Conservation (phyloP, 2,329 filamentous ascomycete genomes). For the Neofusicoccum sp. region DNA sequence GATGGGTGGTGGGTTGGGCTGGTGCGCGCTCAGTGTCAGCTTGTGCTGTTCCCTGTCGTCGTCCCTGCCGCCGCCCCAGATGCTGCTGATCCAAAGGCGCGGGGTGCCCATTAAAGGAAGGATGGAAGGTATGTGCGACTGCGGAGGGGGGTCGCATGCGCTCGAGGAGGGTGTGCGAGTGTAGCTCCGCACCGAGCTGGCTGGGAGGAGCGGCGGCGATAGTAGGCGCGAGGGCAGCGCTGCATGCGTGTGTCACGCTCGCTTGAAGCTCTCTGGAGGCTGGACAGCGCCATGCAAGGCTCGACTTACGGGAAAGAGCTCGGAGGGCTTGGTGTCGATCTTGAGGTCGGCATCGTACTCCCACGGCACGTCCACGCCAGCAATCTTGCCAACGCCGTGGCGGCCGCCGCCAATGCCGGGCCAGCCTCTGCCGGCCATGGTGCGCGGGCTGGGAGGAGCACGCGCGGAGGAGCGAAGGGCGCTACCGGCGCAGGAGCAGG, state of each 20-base stretch:
- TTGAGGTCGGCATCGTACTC: slow-evolving; percentile 42
- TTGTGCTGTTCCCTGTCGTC: slow-evolving; percentile 14
- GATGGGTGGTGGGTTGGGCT: slow-evolving; percentile 17
- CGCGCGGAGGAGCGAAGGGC: neutral
- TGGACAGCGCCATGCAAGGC: neutral
- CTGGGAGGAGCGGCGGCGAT: too few species aligned
- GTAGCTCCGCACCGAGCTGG: neutral
- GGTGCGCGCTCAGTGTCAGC: neutral
- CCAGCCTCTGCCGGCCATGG: slow-evolving; percentile 24
- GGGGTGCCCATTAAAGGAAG: neutral
- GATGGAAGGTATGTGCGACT: neutral
- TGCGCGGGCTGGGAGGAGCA: neutral
- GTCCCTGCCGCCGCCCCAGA: neutral
- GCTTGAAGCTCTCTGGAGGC: neutral
- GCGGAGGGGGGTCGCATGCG: neutral
- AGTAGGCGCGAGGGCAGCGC: neutral
- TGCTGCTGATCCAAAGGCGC: neutral
- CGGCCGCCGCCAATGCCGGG: slow-evolving; percentile 32
- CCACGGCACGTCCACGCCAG: slow-evolving; percentile 43
- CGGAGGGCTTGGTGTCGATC: slow-evolving; percentile 35
- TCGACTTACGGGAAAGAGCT: slow-evolving; percentile 41
- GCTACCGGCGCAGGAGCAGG: neutral
- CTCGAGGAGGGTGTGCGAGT: neutral
- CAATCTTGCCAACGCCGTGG: slow-evolving; percentile 39
- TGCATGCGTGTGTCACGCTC: slow-evolving; percentile 5